phyloP scores from a whole-genome alignment of 2,329 filamentous ascomycete species.

The Emmonsiellopsis sp. region DNA sequence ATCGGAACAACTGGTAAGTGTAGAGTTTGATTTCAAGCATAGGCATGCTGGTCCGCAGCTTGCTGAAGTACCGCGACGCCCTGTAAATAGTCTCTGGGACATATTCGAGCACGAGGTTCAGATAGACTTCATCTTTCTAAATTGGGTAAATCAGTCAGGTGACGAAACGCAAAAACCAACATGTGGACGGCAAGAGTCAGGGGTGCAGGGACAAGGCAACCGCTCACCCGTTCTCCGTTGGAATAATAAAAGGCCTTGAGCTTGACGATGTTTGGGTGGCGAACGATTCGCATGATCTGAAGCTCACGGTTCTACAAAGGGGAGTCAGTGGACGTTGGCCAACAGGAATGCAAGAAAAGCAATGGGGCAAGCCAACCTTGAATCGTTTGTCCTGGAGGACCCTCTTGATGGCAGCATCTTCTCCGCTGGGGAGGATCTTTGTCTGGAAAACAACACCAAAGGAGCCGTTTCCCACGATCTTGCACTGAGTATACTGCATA shows the following conservation, averaged over 20 bases:
- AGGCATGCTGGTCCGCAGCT: constrained; percentile 99
- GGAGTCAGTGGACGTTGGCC: neutral
- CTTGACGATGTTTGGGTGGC: constrained; percentile 97
- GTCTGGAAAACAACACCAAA: constrained; percentile 99
- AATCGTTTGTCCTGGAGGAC: constrained; percentile 99
- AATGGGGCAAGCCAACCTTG: constrained; percentile 56
- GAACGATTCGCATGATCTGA: constrained; percentile 98
- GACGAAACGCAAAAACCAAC: neutral
- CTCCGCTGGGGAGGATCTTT: constrained; percentile 92
- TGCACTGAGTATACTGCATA: constrained; percentile 97
- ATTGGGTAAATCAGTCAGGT: constrained; percentile 2
- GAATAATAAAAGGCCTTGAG: constrained; percentile 99
- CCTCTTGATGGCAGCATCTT: constrained; percentile 98
- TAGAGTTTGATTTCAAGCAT: constrained; percentile 98
- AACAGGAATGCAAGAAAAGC: neutral
- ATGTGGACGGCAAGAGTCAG: neutral
- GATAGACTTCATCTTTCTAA: constrained; percentile 95
- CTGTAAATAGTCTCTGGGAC: constrained; percentile 98
- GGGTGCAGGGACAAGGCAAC: constrained; percentile 7
- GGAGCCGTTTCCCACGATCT: constrained; percentile 97
- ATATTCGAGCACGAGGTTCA: constrained; percentile 96
- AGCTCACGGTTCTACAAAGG: constrained; percentile 79
- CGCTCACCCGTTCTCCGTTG: constrained; percentile 85
- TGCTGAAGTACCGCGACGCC: constrained; percentile 98
- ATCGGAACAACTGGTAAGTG: constrained; percentile 98